phyloP scores from a whole-genome alignment of 305 asterid species.

The Fraxinus latifolia region DNA sequence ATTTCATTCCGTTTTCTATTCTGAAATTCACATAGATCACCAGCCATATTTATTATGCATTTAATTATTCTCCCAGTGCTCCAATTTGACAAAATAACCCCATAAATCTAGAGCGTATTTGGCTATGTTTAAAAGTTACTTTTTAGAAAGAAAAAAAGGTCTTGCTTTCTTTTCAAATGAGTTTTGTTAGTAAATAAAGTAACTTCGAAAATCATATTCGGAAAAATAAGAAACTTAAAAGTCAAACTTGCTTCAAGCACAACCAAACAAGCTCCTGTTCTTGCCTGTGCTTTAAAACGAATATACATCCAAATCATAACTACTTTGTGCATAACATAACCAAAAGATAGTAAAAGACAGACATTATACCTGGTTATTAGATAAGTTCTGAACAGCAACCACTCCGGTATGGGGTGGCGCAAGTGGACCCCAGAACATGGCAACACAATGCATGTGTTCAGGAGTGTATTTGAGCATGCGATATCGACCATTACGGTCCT shows the following conservation, averaged over 20 bases:
- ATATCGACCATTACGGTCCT: constrained; percentile 89
- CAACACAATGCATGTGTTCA: constrained; percentile 99
- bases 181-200: not conserved
- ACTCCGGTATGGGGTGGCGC: constrained; percentile 94
- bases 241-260: not conserved
- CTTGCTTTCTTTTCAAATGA: not conserved
- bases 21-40: constrained; percentile 1
- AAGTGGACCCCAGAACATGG: constrained; percentile 99
- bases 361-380: constrained; percentile 71
- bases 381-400: constrained; percentile 83
- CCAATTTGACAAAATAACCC: constrained; percentile 5
- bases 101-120: constrained; percentile 7
- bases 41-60: not conserved
- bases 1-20: not conserved
- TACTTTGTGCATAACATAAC: not conserved
- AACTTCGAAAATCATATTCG: not conserved
- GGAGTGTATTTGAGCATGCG: constrained; percentile 99
- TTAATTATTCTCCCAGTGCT: not conserved
- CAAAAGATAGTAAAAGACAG: not conserved
- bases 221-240: not conserved
- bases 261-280: not conserved
- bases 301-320: not conserved
- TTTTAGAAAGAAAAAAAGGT: not conserved
- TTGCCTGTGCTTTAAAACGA: not conserved
- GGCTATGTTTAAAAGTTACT: not conserved